These are phyloP conservation scores for Cicer judaicum DNA, from an alignment of 306 rosid species.

Conservation along the genomic window DNA sequence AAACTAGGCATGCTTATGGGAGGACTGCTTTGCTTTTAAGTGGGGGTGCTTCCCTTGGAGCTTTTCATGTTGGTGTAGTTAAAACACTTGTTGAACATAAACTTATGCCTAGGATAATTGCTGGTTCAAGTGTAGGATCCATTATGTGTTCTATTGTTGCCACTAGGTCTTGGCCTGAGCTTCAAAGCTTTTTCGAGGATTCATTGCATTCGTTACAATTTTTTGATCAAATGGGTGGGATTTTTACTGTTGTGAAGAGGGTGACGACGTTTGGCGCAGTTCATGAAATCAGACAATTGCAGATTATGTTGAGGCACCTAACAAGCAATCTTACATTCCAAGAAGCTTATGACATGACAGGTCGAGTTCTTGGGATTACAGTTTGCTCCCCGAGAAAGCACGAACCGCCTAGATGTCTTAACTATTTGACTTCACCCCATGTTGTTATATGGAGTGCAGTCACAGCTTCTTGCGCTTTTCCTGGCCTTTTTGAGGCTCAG, in stretches of 20 bases:
- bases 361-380: conserved; percentile 91
- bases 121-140: conserved; percentile 98
- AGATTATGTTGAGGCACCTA: conserved; percentile 81
- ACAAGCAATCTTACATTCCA: conserved; percentile 96
- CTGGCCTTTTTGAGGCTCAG: conserved; percentile 98
- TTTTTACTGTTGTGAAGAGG: conserved; percentile 83
- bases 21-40: conserved; percentile 94
- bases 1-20: conserved; percentile 94
- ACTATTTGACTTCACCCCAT: conserved; percentile 96
- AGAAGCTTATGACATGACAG: conserved; percentile 97
- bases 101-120: conserved; percentile 91
- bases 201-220: conserved; percentile 91
- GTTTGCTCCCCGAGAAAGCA: conserved; percentile 98
- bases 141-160: conserved; percentile 94
- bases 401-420: conserved; percentile 98
- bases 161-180: conserved; percentile 98
- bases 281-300: conserved; percentile 93
- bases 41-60: conserved; percentile 98
- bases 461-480: conserved; percentile 97
- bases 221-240: conserved; percentile 90
- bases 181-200: conserved; percentile 88
- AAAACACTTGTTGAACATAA: conserved; percentile 87
- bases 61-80: conserved; percentile 88
- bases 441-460: conserved; percentile 99
- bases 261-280: conserved; percentile 84